These are phyloP conservation scores for Cylindrotheca closterium DNA, from an alignment of 108 stramenopile species.

Conservation along the genomic window DNA sequence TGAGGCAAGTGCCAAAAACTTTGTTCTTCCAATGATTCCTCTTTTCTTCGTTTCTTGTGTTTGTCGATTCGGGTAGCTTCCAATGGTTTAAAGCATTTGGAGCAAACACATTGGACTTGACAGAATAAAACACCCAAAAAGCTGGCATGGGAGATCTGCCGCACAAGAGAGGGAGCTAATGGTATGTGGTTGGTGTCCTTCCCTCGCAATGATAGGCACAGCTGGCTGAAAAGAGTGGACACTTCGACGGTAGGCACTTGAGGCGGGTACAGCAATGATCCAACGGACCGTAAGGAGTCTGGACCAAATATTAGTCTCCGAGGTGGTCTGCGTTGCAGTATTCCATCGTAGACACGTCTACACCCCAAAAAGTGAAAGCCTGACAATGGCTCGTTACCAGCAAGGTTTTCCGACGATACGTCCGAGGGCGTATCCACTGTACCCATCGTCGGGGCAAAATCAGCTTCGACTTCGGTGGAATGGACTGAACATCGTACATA, in stretches of 20 bases:
- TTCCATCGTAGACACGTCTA: conserved; percentile 49
- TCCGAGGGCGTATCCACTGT: too few relatives aligned
- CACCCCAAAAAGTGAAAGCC: conserved; percentile 41
- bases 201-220: conserved; percentile 49
- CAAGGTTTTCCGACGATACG: too few relatives aligned
- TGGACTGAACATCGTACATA: conserved; percentile 35
- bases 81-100: conserved; percentile 55
- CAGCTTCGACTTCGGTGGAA: background rate
- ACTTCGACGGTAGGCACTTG: conserved; percentile 5
- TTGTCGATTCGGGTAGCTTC: background rate
- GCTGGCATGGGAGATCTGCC: conserved; percentile 40
- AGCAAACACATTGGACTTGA: conserved; percentile 63
- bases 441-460: conserved; percentile 4
- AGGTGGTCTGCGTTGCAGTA: conserved; percentile 44
- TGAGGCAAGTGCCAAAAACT: conserved; percentile 48
- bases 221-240: conserved; percentile 41
- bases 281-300: conserved; percentile 3
- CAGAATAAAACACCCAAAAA: conserved; percentile 68
- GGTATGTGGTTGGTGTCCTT: conserved; percentile 22
- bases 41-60: background rate
- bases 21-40: conserved; percentile 12
- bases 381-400: too few relatives aligned
- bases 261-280: conserved; percentile 4
- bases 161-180: conserved; percentile 71
- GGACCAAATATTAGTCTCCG: conserved; percentile 4